Evolutionary conservation across 176 grass and related monocot species (phyloP), one percentile per base, ranked within the genome.

Genomic region (Carex littledalei): DNA sequence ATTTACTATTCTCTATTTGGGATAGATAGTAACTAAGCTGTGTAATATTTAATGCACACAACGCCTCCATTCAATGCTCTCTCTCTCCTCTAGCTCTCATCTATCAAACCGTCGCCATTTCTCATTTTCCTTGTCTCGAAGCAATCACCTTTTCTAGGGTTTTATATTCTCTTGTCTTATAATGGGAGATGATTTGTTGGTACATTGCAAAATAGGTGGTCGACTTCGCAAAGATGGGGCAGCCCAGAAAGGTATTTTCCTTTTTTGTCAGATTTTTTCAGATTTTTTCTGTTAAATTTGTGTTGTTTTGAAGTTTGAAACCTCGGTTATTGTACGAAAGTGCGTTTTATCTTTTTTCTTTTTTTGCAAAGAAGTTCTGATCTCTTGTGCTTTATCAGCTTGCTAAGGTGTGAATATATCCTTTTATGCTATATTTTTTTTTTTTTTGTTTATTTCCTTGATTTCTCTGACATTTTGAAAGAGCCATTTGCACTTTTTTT

Each of bases 151-250:
- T 59, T 35, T 37, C 76, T 83, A 64, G 63, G 63, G 60, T 66
- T 81, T 63, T 16, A 18, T 32, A 6, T 82, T 15, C 32, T 65
- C 29, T 79, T 2, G 15, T 31, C 14, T 49, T 50, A 24, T 7
- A 83, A 83, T 83, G 81, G 62, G 43, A 29, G 80, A 82, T 83
- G 81, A 67, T 67, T 67, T 52, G 41, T 52, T 64, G 81, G 34
- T 43, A 29, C 32, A 52, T 83, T 83, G 39, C 41, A 67, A 66
- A 83, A 54, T 21, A 31, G 21, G 61, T 14, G 49, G 60, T 54
- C 37, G 81, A 21, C 37, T 67, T 54, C 59, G 57, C 60, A 66
- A 50, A 17, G 72, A 83, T 83, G 17, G 12, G 24, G 18, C 60
- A 50, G 3, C 11, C 54, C 81, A 66, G 11, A 83, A 66, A 83